These are phyloP conservation scores for Arachis hypogaea DNA, from an alignment of 306 rosid genomes.

Conservation along the genomic window DNA sequence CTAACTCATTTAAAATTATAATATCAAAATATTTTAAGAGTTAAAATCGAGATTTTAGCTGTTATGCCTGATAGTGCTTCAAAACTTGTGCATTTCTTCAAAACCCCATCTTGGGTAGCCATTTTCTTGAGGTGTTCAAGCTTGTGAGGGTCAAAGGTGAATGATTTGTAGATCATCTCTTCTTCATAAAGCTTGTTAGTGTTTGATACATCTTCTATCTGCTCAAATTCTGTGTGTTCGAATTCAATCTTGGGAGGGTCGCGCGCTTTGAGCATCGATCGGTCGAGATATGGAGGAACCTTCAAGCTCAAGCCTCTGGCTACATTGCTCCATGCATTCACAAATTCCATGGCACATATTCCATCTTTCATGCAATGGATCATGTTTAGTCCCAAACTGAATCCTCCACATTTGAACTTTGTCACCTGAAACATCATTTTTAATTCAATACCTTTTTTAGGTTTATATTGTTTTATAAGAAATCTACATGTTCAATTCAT, in stretches of 20 bases:
- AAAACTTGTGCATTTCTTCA: conserved; percentile 62
- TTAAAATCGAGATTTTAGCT: no score
- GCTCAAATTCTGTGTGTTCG: conserved; percentile 62
- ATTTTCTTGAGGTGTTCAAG: conserved; percentile 60
- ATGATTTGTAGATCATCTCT: conserved; percentile 56
- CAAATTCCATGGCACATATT: conserved; percentile 67
- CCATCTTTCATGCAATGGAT: conserved; percentile 82
- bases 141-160: conserved; percentile 59
- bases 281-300: conserved; percentile 58
- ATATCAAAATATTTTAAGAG: no score
- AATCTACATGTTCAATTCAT: background rate
- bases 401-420: conserved; percentile 83
- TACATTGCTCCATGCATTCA: conserved; percentile 72
- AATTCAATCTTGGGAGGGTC: conserved; percentile 64
- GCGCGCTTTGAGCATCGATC: conserved; percentile 71
- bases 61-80: conserved; percentile 55
- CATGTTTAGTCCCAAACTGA: conserved; percentile 60
- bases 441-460: background rate
- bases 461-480: background rate
- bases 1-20: no score
- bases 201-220: conserved; percentile 71
- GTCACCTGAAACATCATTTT: conserved; percentile 52
- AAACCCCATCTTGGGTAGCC: conserved; percentile 59
- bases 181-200: conserved; percentile 50
- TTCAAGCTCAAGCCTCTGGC: conserved; percentile 68